These are phyloP conservation scores for Botrytis sinoallii DNA, from an alignment of 2,329 filamentous ascomycete genomes.

Conservation along the genomic window DNA sequence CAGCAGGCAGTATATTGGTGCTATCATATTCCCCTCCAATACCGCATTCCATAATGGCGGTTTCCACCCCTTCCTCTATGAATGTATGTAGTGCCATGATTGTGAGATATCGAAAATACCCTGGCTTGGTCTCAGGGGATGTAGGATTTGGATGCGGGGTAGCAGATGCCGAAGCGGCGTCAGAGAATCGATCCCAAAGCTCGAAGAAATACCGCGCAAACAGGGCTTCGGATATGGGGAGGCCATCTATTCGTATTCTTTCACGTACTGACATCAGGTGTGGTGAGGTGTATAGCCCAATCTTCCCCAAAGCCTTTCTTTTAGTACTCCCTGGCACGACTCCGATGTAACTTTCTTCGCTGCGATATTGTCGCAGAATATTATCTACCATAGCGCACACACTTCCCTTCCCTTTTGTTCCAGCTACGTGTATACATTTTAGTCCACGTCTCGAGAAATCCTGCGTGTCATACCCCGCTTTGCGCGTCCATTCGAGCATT, in stretches of 20 bases:
- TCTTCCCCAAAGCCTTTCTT: conserved; percentile 31
- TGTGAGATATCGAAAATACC: conserved; percentile 90
- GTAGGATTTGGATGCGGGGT: conserved; percentile 24
- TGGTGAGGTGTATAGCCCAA: conserved; percentile 66
- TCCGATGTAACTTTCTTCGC: conserved; percentile 13
- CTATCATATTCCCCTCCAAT: conserved; percentile 93
- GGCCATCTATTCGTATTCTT: conserved; percentile 60
- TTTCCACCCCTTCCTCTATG: conserved; percentile 68
- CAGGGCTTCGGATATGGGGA: conserved; percentile 53
- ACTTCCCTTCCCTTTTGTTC: conserved; percentile 82
- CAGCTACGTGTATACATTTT: conserved; percentile 73
- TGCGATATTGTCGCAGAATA: conserved; percentile 55
- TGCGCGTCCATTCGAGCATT: conserved; percentile 37
- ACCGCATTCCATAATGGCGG: conserved; percentile 85
- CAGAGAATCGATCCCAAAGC: conserved; percentile 57
- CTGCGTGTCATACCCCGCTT: conserved; percentile 30
- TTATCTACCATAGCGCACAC: conserved; percentile 66
- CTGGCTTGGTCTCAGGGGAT: conserved; percentile 57
- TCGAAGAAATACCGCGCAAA: conserved; percentile 67
- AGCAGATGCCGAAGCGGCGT: conserved; percentile 31
- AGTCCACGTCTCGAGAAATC: conserved; percentile 30
- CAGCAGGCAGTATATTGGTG: conserved; percentile 73
- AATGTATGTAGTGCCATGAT: conserved; percentile 86
- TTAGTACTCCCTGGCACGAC: conserved; percentile 15
- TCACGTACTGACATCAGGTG: conserved; percentile 67